A percentile compares a stretch with the other conserved stretches of the same genome.
phyloP scores from a whole-genome alignment of 257 asterid genomes.

The Solanum paucissectum region DNA sequence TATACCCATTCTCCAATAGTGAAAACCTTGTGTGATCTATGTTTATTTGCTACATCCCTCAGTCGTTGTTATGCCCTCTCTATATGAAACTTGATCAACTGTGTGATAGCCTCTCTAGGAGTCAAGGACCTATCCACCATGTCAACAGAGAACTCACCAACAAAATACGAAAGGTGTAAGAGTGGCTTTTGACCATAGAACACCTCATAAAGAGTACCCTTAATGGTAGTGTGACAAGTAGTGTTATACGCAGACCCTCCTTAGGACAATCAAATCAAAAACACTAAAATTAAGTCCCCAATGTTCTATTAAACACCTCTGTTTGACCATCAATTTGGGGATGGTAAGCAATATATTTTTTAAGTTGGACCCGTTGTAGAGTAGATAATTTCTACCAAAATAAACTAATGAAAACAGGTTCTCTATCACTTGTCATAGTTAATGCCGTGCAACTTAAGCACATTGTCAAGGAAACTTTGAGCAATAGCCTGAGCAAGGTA shows the following conservation, averaged over 20 bases:
- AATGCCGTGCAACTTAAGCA: not conserved
- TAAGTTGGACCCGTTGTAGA: not conserved
- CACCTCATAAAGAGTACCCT: not conserved
- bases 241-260: not conserved
- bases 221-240: not conserved
- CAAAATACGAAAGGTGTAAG: not conserved
- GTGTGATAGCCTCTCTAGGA: not conserved
- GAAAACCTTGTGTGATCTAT: not conserved
- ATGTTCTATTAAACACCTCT: not conserved
- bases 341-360: too few species aligned
- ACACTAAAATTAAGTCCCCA: not conserved
- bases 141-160: not conserved
- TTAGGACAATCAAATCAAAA: too few species aligned
- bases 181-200: not conserved
- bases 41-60: not conserved
- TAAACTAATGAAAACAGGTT: not conserved
- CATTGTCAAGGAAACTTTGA: not conserved
- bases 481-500: not conserved
- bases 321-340: not conserved
- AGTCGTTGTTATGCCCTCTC: not conserved
- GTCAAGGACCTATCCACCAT: not conserved
- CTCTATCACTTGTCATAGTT: not conserved
- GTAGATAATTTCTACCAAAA: not conserved
- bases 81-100: not conserved
- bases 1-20: not conserved